These are phyloP conservation scores for Balamuthia mandrillaris DNA, from an alignment of 208 protist genomes.

Conservation along the genomic window DNA sequence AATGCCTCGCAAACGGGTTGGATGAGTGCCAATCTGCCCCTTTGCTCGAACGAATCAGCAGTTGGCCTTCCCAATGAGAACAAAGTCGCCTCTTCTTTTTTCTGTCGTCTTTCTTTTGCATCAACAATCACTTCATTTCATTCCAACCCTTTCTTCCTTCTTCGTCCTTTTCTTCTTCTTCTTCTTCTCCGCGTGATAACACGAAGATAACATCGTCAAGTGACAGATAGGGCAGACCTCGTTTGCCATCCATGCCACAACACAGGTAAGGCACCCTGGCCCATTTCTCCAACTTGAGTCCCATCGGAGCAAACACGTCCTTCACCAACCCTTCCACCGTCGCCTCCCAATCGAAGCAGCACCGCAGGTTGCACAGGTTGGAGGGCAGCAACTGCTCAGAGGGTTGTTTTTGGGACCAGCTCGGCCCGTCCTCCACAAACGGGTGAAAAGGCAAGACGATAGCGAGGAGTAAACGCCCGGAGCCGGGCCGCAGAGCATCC, in stretches of 20 bases:
- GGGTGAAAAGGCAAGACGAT: neutral
- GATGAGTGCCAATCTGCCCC: no score
- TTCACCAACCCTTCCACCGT: neutral
- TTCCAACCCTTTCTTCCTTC: no score
- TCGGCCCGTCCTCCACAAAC: neutral
- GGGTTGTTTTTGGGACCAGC: neutral
- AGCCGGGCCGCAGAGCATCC: neutral
- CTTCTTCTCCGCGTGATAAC: neutral
- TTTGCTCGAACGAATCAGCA: no score
- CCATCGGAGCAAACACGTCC: neutral
- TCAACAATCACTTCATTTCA: no score
- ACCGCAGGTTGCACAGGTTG: neutral
- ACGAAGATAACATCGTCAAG: slow-evolving; percentile 6
- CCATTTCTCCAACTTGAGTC: neutral
- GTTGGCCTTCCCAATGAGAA: no score
- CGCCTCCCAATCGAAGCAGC: neutral
- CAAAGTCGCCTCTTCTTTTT: no score
- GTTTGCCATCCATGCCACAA: neutral
- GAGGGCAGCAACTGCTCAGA: neutral
- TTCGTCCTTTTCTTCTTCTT: neutral
- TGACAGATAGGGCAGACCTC: neutral
- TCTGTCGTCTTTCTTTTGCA: no score
- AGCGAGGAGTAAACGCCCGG: neutral
- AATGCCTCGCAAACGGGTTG: no score
- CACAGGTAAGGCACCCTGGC: neutral